Evolutionary conservation across 2,329 filamentous ascomycete genomes (phyloP).

Genomic region (Nigrospora oryzae): DNA sequence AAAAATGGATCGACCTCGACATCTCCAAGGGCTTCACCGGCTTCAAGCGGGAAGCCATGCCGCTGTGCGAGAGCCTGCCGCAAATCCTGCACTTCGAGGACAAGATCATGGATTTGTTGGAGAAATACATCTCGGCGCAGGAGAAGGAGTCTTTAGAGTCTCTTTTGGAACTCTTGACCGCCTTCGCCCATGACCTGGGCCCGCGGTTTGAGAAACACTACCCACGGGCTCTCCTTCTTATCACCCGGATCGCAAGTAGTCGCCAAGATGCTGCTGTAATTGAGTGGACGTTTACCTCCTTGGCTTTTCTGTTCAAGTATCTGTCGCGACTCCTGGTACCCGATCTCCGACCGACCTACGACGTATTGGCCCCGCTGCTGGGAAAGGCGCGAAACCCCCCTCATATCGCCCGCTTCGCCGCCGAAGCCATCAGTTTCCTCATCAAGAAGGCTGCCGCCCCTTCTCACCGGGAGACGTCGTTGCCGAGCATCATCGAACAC

Average conservation of each 20-base stretch:
- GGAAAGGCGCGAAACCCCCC: constrained; percentile 75
- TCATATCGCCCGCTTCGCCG: constrained; percentile 85
- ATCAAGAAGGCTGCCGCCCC: constrained; percentile 78
- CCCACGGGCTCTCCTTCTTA: constrained; percentile 61
- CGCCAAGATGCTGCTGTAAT: constrained; percentile 80
- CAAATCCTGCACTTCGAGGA: constrained; percentile 89
- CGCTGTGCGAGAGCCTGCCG: constrained; percentile 80
- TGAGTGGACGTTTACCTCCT: constrained; percentile 91
- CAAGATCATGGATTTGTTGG: constrained; percentile 70
- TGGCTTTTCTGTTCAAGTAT: constrained; percentile 97
- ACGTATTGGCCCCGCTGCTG: constrained; percentile 74
- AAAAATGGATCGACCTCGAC: constrained; percentile 89
- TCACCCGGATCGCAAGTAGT: constrained; percentile 70
- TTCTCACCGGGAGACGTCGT: constrained; percentile 65
- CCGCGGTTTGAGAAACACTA: constrained; percentile 85
- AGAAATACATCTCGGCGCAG: constrained; percentile 66
- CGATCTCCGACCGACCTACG: constrained; percentile 75
- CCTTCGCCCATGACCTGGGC: constrained; percentile 91
- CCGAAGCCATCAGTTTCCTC: constrained; percentile 90
- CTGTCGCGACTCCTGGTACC: constrained; percentile 79
- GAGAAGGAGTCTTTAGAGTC: constrained; percentile 80
- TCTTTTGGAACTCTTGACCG: constrained; percentile 76
- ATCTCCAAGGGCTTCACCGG: constrained; percentile 70
- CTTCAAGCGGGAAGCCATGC: constrained; percentile 67
- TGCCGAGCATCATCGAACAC: constrained; percentile 64